Conservation (phyloP, 345 rosid genomes). For the Gossypium australe region DNA sequence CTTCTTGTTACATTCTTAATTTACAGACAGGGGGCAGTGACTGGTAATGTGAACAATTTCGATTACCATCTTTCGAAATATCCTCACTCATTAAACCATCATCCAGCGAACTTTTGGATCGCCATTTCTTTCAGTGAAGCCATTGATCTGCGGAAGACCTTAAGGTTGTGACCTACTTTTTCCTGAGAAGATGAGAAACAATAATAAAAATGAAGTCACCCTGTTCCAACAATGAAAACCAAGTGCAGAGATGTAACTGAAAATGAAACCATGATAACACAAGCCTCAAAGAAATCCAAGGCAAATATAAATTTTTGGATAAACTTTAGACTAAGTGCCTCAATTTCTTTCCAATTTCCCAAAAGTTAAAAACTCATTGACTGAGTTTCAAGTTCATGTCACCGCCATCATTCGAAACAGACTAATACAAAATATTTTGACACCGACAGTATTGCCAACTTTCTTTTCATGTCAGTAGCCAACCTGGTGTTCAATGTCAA, state of each 20-base stretch:
- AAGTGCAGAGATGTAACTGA: neutral
- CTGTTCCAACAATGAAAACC: neutral
- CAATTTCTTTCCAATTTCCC: neutral
- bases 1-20: neutral
- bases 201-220: neutral
- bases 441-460: neutral
- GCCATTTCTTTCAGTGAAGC: slow-evolving; percentile 69
- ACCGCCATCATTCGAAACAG: neutral
- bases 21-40: neutral
- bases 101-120: slow-evolving; percentile 41
- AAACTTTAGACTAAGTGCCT: too few species aligned
- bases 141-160: slow-evolving; percentile 73
- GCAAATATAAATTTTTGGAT: neutral
- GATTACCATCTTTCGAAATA: neutral
- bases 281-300: neutral
- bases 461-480: neutral
- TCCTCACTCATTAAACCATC: neutral
- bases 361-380: neutral
- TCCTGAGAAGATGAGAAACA: slow-evolving; percentile 42
- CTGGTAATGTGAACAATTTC: neutral
- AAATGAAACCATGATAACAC: neutral
- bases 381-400: neutral
- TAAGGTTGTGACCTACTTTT: slow-evolving; percentile 67
- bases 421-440: neutral
- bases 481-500: neutral